These are phyloP conservation scores for Trichophyton verrucosum DNA, from an alignment of 2,329 filamentous ascomycete genomes.

Conservation along the genomic window DNA sequence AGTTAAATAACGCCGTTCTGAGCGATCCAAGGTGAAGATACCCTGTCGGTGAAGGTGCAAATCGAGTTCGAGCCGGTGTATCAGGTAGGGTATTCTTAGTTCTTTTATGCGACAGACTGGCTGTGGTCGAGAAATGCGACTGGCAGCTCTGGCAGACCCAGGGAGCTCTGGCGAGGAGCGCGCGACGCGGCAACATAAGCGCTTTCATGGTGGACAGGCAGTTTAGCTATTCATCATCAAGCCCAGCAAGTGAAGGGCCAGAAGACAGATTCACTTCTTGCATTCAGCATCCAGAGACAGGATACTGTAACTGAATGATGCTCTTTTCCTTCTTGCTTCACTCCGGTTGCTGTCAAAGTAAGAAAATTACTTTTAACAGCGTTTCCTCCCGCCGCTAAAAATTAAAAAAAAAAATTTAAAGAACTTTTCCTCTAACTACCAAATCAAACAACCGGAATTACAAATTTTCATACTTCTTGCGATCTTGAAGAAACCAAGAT, in stretches of 20 bases:
- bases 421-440: background rate
- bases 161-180: slow-evolving; percentile 15
- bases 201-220: background rate
- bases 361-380: background rate
- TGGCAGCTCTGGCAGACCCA: slow-evolving; percentile 29
- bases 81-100: slow-evolving; percentile 32
- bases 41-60: slow-evolving; percentile 90
- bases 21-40: slow-evolving; percentile 86
- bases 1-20: slow-evolving; percentile 90
- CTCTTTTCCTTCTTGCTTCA: background rate
- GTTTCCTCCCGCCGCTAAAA: background rate
- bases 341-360: background rate
- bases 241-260: background rate
- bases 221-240: background rate
- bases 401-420: background rate
- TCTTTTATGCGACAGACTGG: slow-evolving; percentile 17
- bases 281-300: background rate
- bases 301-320: background rate
- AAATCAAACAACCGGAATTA: slow-evolving; percentile 1
- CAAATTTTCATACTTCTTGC: background rate
- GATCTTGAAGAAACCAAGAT: background rate
- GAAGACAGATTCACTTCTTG: background rate
- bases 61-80: slow-evolving; percentile 61
- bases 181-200: background rate
- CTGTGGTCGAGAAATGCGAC: slow-evolving; percentile 22